phyloP scores from a whole-genome alignment of 192 early-diverging fungal species.

The Chytriomyces confervae region DNA sequence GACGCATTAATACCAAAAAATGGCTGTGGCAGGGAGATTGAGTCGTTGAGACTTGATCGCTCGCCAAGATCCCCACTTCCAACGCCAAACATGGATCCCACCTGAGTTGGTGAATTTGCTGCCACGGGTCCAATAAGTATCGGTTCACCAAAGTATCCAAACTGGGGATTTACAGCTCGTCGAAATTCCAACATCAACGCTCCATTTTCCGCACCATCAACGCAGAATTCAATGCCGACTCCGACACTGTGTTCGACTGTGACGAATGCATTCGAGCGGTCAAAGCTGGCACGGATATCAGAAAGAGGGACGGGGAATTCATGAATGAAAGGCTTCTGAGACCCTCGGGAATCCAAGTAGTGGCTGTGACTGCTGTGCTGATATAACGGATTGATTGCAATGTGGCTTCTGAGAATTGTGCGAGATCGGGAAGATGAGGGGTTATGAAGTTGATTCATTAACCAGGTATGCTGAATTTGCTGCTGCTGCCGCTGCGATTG shows the following conservation, averaged over 20 bases:
- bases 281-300: background rate
- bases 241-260: background rate
- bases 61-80: background rate
- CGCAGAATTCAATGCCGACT: background rate
- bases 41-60: background rate
- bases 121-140: background rate
- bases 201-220: background rate
- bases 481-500: too few species aligned
- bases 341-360: background rate
- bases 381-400: background rate
- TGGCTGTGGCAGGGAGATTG: background rate
- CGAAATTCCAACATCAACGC: background rate
- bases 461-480: background rate
- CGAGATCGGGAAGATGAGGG: background rate
- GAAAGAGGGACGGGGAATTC: background rate
- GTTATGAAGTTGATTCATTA: slow-evolving; percentile 1
- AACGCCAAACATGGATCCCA: background rate
- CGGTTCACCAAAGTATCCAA: background rate
- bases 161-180: background rate
- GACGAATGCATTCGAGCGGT: background rate
- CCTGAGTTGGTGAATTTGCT: background rate
- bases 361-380: background rate
- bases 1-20: background rate
- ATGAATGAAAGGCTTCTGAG: background rate
- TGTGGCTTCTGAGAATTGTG: background rate